Evolutionary conservation across 495 filamentous ascomycete genomes (phyloP).

Genomic region (Talaromyces wortmannii): DNA sequence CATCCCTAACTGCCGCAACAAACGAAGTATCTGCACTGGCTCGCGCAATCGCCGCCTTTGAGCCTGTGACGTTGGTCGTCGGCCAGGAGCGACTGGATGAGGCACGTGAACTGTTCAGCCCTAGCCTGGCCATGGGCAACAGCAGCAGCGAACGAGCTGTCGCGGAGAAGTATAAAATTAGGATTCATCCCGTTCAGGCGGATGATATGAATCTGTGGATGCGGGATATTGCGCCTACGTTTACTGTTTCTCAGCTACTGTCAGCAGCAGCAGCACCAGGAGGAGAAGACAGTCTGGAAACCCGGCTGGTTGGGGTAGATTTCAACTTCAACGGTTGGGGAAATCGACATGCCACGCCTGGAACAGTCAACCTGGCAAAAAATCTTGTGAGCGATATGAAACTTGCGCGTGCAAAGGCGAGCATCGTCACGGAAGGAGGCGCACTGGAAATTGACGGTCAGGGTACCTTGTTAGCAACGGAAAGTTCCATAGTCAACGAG

Average conservation of each 20-base stretch:
- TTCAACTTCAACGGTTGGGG: conserved; percentile 31
- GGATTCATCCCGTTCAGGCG: conserved; percentile 13
- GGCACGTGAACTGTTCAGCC: conserved; percentile 13
- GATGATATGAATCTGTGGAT: conserved; percentile 29
- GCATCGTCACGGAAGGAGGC: conserved; percentile 21
- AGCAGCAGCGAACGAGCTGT: no score
- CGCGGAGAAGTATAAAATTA: neutral
- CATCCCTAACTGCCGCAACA: neutral
- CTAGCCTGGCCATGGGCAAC: neutral
- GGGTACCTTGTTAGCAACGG: conserved; percentile 26
- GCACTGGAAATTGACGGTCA: conserved; percentile 28
- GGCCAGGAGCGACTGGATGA: conserved; percentile 14
- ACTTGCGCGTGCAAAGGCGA: conserved; percentile 8
- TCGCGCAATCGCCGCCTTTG: conserved; percentile 22
- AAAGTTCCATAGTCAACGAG: conserved; percentile 22
- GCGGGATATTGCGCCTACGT: conserved; percentile 28
- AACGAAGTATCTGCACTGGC: conserved; percentile 22
- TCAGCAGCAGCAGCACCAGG: no score
- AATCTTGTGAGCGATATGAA: conserved; percentile 2
- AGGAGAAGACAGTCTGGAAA: neutral
- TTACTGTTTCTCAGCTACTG: conserved; percentile 4
- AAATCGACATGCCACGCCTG: conserved; percentile 15
- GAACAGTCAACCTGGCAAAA: neutral
- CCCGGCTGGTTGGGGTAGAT: conserved; percentile 18
- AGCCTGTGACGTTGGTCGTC: conserved; percentile 24